A percentile compares a stretch with the other conserved stretches of the same genome.
These are phyloP conservation scores for Aspergillus asperescens DNA, from an alignment of 495 filamentous ascomycete genomes.

Conservation along the genomic window DNA sequence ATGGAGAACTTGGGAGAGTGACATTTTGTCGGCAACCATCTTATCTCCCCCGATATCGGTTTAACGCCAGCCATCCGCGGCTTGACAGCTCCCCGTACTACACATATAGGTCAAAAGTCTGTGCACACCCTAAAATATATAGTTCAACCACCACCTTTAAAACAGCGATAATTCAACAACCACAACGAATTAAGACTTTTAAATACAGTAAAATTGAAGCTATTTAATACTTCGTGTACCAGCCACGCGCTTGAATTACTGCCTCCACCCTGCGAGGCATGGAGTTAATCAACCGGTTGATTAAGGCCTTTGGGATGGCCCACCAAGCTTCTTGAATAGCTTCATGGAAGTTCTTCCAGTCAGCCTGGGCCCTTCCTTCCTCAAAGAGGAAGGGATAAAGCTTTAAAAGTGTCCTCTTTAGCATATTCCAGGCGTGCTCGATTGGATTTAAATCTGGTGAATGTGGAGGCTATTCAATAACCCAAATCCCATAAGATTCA, in stretches of 20 bases:
- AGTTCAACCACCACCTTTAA: too few relatives aligned
- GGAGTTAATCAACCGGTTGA: not conserved
- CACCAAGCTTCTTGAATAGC: not conserved
- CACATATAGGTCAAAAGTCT: too few relatives aligned
- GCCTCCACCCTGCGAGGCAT: not conserved
- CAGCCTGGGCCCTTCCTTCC: not conserved
- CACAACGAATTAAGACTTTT: too few relatives aligned
- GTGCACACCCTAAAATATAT: too few relatives aligned
- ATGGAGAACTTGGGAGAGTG: not conserved
- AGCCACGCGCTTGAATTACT: not conserved
- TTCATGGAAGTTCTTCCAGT: not conserved
- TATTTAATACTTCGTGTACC: not conserved
- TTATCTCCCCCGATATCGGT: constrained; percentile 6
- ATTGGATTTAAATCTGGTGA: constrained; percentile 6
- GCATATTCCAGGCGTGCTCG: not conserved
- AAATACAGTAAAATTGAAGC: too few relatives aligned
- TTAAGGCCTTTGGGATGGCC: not conserved
- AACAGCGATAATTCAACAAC: too few relatives aligned
- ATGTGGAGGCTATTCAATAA: not conserved
- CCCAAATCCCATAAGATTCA: not conserved
- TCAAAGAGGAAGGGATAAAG: not conserved
- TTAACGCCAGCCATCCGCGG: too few relatives aligned
- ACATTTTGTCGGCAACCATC: not conserved
- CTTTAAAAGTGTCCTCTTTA: not conserved
- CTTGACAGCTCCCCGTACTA: too few relatives aligned